Base-by-base conservation (phyloP, 192 early-diverging fungal species). In the Gigaspora rosea region DNA sequence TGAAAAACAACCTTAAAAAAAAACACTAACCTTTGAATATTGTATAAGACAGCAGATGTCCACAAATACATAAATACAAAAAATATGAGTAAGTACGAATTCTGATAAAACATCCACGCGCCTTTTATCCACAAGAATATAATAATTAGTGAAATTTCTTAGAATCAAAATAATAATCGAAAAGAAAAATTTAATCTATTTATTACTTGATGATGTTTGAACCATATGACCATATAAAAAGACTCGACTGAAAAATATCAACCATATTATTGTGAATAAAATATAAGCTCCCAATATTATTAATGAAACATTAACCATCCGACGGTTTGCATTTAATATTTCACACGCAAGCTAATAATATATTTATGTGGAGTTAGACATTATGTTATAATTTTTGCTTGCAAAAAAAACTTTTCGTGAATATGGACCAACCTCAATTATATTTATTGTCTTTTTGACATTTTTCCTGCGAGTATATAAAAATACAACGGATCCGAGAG, bases 21-120 rank as follows among this genome's bases (percentile, higher is more conserved):
- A 41, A 7, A 41, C 3, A 41, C 41, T 41, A 7, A 41, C 41
- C 41, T 22, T 80, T 93, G 91, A 18, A 93, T 79, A 69, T 91
- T 91, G 36, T 88, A 83, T n/a, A 94, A 77, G 2, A 93, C 80
- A 8, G 89, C 87, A 1, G 89, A 84, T 11, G 91, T 91, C 93
- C 93, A 94, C 78, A 94, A 86, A 74, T 93, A 92, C 27, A 94
- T 86, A 58, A 92, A 84, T 1, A 92, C 76, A 76, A 89, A 90
- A 72, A 66, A 66, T 6, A 85, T 85, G 15, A 88, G 73, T 47
- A 82, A 82, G 57, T 85, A 85, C 59, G 85, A 87, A 75, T 86
- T 83, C 70, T 77, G 81, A 15, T 86, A 77, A 51, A 88, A 64
- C 8, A 86, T 79, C 88, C 91, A 92, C 50, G 70, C 79, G 35